These are phyloP conservation scores for Polyporus tsugae DNA, from an alignment of 1,284 basidiomycete genomes.

Conservation along the genomic window DNA sequence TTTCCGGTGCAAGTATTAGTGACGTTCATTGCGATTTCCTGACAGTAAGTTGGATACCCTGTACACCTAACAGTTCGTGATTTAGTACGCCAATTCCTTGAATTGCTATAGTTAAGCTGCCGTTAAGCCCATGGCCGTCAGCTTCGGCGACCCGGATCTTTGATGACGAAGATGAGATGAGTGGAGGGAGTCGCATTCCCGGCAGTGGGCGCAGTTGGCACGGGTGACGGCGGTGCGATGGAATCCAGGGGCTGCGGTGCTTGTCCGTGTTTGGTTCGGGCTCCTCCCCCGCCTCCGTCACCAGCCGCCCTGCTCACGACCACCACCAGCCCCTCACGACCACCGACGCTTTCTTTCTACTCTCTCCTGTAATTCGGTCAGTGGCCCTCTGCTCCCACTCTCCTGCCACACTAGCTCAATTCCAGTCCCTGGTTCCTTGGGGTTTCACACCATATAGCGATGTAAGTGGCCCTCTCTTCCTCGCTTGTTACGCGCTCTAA, in stretches of 20 bases:
- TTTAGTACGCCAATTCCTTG: neutral
- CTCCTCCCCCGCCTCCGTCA: slow-evolving; percentile 36
- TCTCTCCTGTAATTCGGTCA: slow-evolving; percentile 37
- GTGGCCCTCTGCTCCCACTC: slow-evolving; percentile 16
- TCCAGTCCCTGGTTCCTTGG: slow-evolving; percentile 1
- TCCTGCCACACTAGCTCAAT: slow-evolving; percentile 20
- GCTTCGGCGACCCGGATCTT: neutral
- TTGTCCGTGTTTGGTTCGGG: slow-evolving; percentile 38
- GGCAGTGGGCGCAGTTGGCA: neutral
- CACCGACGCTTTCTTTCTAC: slow-evolving; percentile 32
- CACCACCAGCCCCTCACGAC: slow-evolving; percentile 39
- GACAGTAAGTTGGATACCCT: slow-evolving; percentile 10
- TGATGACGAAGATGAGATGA: slow-evolving; percentile 9
- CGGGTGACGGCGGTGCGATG: slow-evolving; percentile 26
- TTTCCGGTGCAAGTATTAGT: neutral
- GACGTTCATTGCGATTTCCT: slow-evolving; percentile 1
- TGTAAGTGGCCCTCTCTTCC: slow-evolving; percentile 35
- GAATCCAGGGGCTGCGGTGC: slow-evolving; percentile 16
- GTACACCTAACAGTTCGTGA: slow-evolving; percentile 5
- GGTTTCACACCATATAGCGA: slow-evolving; percentile 30
- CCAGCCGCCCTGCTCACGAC: slow-evolving; percentile 35
- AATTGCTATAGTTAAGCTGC: slow-evolving; percentile 1
- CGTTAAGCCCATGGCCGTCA: neutral
- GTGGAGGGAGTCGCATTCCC: neutral
- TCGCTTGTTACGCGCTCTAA: slow-evolving; percentile 26